A percentile compares a stretch with the other conserved stretches of the same genome.
Evolutionary conservation across 2,329 filamentous ascomycete species (phyloP).

Genomic region (Teratosphaeria destructans): DNA sequence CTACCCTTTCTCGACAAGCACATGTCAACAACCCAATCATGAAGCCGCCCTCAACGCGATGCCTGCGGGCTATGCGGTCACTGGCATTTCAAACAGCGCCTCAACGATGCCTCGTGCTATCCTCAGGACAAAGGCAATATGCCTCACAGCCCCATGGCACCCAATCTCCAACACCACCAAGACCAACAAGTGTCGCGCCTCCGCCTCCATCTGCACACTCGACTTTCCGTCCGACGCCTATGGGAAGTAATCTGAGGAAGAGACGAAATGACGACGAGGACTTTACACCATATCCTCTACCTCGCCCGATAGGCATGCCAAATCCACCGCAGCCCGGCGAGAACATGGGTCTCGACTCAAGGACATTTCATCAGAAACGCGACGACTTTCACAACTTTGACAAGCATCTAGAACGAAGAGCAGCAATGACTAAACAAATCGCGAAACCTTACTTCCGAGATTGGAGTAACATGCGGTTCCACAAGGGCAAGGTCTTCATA

Average conservation of each 20-base stretch:
- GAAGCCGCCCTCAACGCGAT: constrained; percentile 20
- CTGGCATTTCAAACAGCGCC: constrained; percentile 6
- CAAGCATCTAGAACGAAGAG: constrained; percentile 66
- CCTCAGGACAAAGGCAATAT: background rate
- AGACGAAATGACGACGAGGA: constrained; percentile 25
- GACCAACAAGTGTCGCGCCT: constrained; percentile 1
- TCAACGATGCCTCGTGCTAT: background rate
- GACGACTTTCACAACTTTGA: constrained; percentile 79
- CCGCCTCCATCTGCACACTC: constrained; percentile 5
- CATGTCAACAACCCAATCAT: constrained; percentile 9
- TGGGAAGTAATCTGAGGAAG: constrained; percentile 10
- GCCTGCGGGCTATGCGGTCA: constrained; percentile 19
- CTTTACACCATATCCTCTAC: constrained; percentile 44
- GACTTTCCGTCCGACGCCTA: constrained; percentile 5
- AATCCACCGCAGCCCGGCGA: constrained; percentile 65
- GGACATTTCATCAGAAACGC: constrained; percentile 56
- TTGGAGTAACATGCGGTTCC: constrained; percentile 74
- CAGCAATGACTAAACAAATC: constrained; percentile 66
- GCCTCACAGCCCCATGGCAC: constrained; percentile 4
- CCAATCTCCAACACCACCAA: background rate
- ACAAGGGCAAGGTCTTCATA: constrained; percentile 83
- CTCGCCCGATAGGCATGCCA: constrained; percentile 71
- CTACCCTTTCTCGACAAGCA: background rate
- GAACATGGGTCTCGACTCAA: constrained; percentile 66
- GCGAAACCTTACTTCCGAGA: constrained; percentile 90